phyloP scores from a whole-genome alignment of 2,329 filamentous ascomycete species.

The Claviceps citrina region DNA sequence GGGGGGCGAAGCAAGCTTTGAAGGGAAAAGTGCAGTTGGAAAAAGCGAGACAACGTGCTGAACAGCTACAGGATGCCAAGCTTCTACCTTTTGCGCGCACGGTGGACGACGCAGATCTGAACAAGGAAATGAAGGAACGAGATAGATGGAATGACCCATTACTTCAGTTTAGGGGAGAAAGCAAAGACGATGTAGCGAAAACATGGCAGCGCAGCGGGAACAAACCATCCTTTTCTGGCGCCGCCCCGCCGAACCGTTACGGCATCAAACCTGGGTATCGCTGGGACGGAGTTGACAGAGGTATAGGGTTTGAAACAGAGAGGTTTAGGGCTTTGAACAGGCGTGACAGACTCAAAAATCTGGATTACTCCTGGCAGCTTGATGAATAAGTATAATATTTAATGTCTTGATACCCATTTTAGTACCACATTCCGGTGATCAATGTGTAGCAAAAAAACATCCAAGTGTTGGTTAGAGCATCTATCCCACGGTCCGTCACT shows the following conservation, averaged over 20 bases:
- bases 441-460: background rate
- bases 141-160: slow-evolving; percentile 92
- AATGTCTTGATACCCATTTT: background rate
- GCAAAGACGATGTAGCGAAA: slow-evolving; percentile 21
- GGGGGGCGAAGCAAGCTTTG: slow-evolving; percentile 50
- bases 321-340: slow-evolving; percentile 80
- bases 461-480: background rate
- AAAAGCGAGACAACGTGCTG: slow-evolving; percentile 47
- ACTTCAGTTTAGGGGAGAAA: slow-evolving; percentile 53
- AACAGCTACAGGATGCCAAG: slow-evolving; percentile 63
- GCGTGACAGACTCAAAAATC: slow-evolving; percentile 56
- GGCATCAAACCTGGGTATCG: slow-evolving; percentile 81
- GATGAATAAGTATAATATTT: slow-evolving; percentile 54
- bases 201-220: slow-evolving; percentile 25
- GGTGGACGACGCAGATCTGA: slow-evolving; percentile 76
- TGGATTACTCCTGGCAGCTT: slow-evolving; percentile 94
- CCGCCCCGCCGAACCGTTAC: slow-evolving; percentile 79
- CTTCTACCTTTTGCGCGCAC: slow-evolving; percentile 65
- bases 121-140: slow-evolving; percentile 60
- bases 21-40: slow-evolving; percentile 75
- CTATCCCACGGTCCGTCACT: slow-evolving; percentile 10
- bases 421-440: background rate
- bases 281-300: slow-evolving; percentile 93
- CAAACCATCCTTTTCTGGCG: slow-evolving; percentile 56
- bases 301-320: slow-evolving; percentile 86